phyloP scores from a whole-genome alignment of 257 asterid genomes.

The Nicotiana knightiana region DNA sequence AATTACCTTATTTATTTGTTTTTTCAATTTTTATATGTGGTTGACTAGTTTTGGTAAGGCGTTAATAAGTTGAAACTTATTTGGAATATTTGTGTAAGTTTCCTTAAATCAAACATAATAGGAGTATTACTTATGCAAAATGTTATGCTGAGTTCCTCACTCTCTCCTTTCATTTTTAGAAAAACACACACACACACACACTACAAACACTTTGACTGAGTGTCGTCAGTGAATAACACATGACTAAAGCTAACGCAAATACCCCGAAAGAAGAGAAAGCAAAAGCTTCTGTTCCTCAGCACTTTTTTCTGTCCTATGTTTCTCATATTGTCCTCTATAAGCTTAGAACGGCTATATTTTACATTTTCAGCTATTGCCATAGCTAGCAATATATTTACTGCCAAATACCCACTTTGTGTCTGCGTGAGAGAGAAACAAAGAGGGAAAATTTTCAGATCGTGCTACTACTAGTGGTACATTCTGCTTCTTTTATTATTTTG shows the following conservation, averaged over 20 bases:
- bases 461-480: conserved; percentile 1
- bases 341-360: neutral
- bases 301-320: neutral
- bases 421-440: neutral
- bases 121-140: too few species aligned
- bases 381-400: neutral
- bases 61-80: too few species aligned
- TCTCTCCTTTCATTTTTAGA: neutral
- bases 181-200: neutral
- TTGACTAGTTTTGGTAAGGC: too few species aligned
- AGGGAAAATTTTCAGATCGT: neutral
- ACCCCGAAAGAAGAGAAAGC: conserved; percentile 5
- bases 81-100: too few species aligned
- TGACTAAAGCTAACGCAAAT: neutral
- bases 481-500: neutral
- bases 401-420: neutral
- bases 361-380: neutral
- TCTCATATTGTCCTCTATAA: neutral
- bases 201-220: neutral
- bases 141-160: neutral
- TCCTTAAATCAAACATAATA: too few species aligned
- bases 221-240: neutral
- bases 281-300: neutral
- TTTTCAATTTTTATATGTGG: too few species aligned
- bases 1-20: too few species aligned